Conservation (phyloP, 805 yeast genomes). For the Candida hispaniensis region DNA sequence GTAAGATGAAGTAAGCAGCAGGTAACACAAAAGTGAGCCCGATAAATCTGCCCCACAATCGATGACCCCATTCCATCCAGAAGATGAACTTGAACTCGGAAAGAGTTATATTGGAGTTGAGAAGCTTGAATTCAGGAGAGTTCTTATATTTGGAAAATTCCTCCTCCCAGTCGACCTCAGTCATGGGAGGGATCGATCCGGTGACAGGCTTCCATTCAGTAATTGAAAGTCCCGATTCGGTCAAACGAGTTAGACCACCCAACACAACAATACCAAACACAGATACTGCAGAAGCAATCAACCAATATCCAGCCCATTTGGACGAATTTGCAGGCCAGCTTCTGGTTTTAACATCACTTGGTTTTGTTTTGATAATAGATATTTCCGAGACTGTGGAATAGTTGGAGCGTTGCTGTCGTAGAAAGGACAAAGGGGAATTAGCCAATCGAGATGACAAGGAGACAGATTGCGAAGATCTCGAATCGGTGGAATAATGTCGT, state of each 20-base stretch:
- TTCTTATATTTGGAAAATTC: slow-evolving; percentile 73
- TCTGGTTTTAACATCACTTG: too few species aligned
- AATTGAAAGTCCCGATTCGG: slow-evolving; percentile 91
- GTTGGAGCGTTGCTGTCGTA: too few species aligned
- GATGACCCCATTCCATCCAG: slow-evolving; percentile 96
- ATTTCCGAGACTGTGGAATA: too few species aligned
- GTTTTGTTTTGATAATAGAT: too few species aligned
- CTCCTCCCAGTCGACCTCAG: slow-evolving; percentile 68
- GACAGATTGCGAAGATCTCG: too few species aligned
- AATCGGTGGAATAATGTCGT: too few species aligned
- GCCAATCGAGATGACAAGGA: too few species aligned
- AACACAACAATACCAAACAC: slow-evolving; percentile 94
- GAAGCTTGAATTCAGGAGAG: slow-evolving; percentile 83
- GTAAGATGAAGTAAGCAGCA: slow-evolving; percentile 64
- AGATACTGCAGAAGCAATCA: slow-evolving; percentile 73
- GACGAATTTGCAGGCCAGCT: slow-evolving; percentile 34
- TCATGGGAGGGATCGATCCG: slow-evolving; percentile 84
- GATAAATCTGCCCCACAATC: slow-evolving; percentile 83
- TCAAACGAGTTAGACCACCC: slow-evolving; percentile 90
- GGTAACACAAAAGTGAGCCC: slow-evolving; percentile 79
- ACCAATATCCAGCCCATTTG: slow-evolving; percentile 71
- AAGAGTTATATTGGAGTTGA: slow-evolving; percentile 78
- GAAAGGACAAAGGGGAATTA: too few species aligned
- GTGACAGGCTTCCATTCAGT: slow-evolving; percentile 99
- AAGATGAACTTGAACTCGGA: slow-evolving; percentile 93